Evolutionary conservation across 441 rosid genomes (phyloP).

Genomic region (California macrophylla): DNA sequence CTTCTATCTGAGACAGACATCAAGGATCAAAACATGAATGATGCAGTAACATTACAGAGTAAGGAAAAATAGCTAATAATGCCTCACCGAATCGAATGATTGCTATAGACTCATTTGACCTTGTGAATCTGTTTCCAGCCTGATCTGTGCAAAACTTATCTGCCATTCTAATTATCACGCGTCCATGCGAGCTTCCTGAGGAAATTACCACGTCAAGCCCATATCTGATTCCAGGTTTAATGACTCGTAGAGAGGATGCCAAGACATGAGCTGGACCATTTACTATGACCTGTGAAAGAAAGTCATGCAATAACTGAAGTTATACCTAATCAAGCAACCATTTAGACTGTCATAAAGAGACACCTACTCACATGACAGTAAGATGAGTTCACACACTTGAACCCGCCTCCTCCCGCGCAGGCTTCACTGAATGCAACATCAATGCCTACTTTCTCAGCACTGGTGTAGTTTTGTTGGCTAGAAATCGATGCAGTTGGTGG

Average conservation of each 20-base stretch:
- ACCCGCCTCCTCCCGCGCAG: conserved; percentile 39
- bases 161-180: conserved; percentile 32
- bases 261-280: conserved; percentile 36
- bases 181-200: conserved; percentile 21
- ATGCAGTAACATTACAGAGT: conserved; percentile 3
- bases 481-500: conserved; percentile 43
- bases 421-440: conserved; percentile 42
- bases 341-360: background rate
- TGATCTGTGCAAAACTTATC: conserved; percentile 36
- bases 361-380: conserved; percentile 39
- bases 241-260: conserved; percentile 27
- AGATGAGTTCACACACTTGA: conserved; percentile 44
- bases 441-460: conserved; percentile 32
- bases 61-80: background rate
- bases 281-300: conserved; percentile 27
- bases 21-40: background rate
- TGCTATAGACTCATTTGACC: conserved; percentile 32
- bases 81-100: conserved; percentile 43
- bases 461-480: conserved; percentile 34
- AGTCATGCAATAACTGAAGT: background rate
- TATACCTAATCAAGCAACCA: background rate
- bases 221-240: conserved; percentile 27
- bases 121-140: conserved; percentile 44
- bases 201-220: conserved; percentile 29
- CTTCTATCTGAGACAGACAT: conserved; percentile 39